Percentiles rank a stretch among this genome's conserved stretches.
These are phyloP conservation scores for Sporothrix pallida DNA, from an alignment of 2,329 filamentous ascomycete genomes.

Conservation along the genomic window DNA sequence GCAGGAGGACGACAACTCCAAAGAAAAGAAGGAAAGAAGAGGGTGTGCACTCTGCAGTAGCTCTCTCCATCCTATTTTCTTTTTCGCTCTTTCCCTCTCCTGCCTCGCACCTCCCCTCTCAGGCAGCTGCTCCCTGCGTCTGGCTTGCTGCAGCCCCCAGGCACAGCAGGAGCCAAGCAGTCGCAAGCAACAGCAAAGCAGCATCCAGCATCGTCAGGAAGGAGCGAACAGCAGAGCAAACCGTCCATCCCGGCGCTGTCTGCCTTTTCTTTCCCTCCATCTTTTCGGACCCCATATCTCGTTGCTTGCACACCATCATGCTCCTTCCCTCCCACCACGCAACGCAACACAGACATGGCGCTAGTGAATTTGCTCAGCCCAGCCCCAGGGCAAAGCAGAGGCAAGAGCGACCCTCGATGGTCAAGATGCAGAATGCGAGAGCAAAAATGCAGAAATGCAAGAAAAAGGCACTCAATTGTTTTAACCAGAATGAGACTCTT, in stretches of 20 bases:
- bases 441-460: not conserved
- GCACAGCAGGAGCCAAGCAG: slow-evolving; percentile 7
- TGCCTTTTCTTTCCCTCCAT: not conserved
- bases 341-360: slow-evolving; percentile 22
- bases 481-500: not conserved
- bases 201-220: not conserved
- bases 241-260: not conserved
- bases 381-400: not conserved
- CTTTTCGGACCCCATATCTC: not conserved
- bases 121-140: slow-evolving; percentile 17
- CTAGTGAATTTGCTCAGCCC: slow-evolving; percentile 20
- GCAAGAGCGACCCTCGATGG: not conserved
- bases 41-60: slow-evolving; percentile 16
- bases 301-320: not conserved
- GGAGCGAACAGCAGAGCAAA: not conserved
- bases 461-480: not conserved
- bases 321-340: slow-evolving; percentile 4
- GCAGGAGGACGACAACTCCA: not conserved
- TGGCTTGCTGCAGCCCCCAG: not conserved
- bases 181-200: not conserved
- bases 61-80: not conserved
- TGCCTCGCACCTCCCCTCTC: not conserved
- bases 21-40: not conserved
- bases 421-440: no score
- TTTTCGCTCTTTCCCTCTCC: not conserved